Percentiles rank a stretch among this genome's conserved stretches.
phyloP scores from a whole-genome alignment of 768 basidiomycete genomes.

The Postia placenta region DNA sequence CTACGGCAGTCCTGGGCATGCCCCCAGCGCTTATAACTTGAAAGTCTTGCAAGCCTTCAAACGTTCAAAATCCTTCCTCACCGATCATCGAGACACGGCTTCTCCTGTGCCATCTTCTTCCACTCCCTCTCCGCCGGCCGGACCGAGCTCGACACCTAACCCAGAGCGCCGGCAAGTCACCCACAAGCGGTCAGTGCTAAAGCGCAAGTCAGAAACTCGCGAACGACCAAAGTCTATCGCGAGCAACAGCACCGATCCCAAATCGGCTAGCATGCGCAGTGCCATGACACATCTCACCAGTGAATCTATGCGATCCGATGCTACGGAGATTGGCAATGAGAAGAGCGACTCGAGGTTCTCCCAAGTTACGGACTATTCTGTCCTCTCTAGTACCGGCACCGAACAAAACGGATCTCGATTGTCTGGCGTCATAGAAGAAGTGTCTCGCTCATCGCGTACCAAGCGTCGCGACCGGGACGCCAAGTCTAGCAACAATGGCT shows the following conservation, averaged over 20 bases:
- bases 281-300: constrained; percentile 46
- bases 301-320: constrained; percentile 27
- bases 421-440: constrained; percentile 29
- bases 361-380: constrained; percentile 28
- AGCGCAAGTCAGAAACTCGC: constrained; percentile 29
- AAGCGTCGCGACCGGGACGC: constrained; percentile 29
- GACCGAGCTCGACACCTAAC: constrained; percentile 17
- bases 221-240: constrained; percentile 54
- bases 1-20: constrained; percentile 44
- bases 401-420: constrained; percentile 21
- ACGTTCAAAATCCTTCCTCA: constrained; percentile 53
- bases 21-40: constrained; percentile 61
- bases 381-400: constrained; percentile 24
- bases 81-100: constrained; percentile 14
- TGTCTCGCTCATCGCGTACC: no score
- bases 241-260: constrained; percentile 51
- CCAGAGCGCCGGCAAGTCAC: constrained; percentile 10
- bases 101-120: constrained; percentile 28
- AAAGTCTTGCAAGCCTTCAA: constrained; percentile 62
- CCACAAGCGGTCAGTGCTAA: constrained; percentile 31
- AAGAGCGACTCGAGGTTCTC: constrained; percentile 27
- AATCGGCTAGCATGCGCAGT: constrained; percentile 50
- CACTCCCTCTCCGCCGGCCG: constrained; percentile 24
- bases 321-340: constrained; percentile 27
- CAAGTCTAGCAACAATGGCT: constrained; percentile 37